Evolutionary conservation across 306 rosid genomes (phyloP).

Genomic region (Vicia villosa): DNA sequence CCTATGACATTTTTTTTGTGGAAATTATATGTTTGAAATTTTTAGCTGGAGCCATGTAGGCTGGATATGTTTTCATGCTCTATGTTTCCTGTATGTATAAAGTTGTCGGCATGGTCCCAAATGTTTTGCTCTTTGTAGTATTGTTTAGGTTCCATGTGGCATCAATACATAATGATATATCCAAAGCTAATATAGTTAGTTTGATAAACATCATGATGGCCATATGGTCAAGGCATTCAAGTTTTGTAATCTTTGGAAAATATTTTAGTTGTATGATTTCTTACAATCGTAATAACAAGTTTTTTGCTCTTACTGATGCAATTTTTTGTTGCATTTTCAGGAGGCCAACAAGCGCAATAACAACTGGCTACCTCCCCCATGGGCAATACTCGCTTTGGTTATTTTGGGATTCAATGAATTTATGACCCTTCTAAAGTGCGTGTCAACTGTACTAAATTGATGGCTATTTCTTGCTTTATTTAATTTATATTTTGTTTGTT

Average conservation of each 20-base stretch:
- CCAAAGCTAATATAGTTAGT: too few species aligned
- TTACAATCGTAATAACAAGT: too few species aligned
- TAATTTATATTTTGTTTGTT: neutral
- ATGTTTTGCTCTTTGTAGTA: too few species aligned
- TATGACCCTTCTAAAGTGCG: slow-evolving; percentile 87
- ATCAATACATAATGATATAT: too few species aligned
- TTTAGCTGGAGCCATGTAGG: slow-evolving; percentile 10
- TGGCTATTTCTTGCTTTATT: slow-evolving; percentile 28
- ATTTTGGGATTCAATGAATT: slow-evolving; percentile 93
- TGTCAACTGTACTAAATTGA: slow-evolving; percentile 13
- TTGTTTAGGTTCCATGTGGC: too few species aligned
- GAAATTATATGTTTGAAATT: slow-evolving; percentile 22
- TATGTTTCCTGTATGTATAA: too few species aligned
- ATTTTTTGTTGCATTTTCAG: slow-evolving; percentile 50
- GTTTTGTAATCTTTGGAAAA: too few species aligned
- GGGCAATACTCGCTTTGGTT: slow-evolving; percentile 88
- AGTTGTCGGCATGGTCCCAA: too few species aligned
- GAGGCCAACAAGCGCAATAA: slow-evolving; percentile 92
- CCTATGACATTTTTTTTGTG: neutral
- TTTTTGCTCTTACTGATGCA: slow-evolving; percentile 29
- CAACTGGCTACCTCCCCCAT: slow-evolving; percentile 99
- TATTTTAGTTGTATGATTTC: too few species aligned
- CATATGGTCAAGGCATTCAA: too few species aligned
- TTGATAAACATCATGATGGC: too few species aligned
- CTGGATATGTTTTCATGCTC: slow-evolving; percentile 1